Percentiles rank a stretch among this genome's conserved stretches.
phyloP scores from a whole-genome alignment of 2,329 filamentous ascomycete genomes.

The Scytalidium sp. region DNA sequence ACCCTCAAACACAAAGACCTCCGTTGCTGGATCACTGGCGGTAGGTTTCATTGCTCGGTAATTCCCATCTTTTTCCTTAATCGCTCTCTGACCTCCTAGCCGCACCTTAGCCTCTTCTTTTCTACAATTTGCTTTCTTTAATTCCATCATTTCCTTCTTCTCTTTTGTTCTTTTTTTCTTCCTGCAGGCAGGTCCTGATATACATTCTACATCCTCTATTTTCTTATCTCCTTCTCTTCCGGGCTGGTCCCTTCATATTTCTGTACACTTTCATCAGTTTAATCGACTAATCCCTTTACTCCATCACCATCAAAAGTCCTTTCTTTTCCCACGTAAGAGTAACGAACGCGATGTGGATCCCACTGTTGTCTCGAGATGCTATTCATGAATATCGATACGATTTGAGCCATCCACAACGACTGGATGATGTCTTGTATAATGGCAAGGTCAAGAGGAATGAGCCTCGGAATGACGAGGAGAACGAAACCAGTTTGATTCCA shows the following conservation, averaged over 20 bases:
- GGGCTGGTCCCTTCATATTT: background rate
- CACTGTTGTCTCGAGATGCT: background rate
- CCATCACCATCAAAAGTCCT: background rate
- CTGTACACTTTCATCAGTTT: background rate
- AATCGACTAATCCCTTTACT: background rate
- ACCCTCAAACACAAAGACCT: too few relatives aligned
- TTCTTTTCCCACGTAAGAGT: background rate
- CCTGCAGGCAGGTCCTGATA: background rate
- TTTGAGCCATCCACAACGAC: background rate
- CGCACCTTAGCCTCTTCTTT: too few relatives aligned
- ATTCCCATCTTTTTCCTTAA: too few relatives aligned
- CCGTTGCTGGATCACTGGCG: too few relatives aligned
- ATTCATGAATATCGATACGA: background rate
- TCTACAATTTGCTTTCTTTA: too few relatives aligned
- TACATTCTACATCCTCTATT: background rate
- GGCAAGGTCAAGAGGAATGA: background rate
- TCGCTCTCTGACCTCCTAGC: too few relatives aligned
- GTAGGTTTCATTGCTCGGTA: too few relatives aligned
- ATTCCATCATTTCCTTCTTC: too few relatives aligned
- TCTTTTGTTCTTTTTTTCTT: background rate
- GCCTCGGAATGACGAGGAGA: background rate
- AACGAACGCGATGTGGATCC: background rate
- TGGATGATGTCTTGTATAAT: background rate
- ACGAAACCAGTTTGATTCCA: background rate
- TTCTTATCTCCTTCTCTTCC: background rate